Evolutionary conservation across 768 basidiomycete species (phyloP).

Genomic region (Leucosporidium creatinivorum): DNA sequence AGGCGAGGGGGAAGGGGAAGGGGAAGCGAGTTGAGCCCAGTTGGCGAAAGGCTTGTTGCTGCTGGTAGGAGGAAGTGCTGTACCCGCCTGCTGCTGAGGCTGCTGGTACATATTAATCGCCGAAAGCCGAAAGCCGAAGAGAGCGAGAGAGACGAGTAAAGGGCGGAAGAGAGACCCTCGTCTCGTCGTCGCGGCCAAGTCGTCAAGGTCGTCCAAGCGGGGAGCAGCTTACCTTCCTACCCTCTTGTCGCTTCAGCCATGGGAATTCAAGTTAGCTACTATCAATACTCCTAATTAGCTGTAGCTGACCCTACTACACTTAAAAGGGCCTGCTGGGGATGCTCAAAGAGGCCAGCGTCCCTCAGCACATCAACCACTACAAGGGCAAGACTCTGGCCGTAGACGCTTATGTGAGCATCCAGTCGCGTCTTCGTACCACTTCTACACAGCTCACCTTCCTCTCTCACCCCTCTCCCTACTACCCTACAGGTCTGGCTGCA

Average conservation of each 20-base stretch:
- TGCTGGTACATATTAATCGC: neutral
- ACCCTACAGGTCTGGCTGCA: constrained; percentile 40
- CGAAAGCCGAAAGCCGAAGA: too few species aligned
- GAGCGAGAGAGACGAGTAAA: too few species aligned
- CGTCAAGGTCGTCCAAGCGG: too few species aligned
- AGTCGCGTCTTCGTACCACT: constrained; percentile 44
- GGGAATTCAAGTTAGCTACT: too few species aligned
- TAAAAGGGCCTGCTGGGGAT: constrained; percentile 69
- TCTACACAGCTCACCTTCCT: constrained; percentile 52
- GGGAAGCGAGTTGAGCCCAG: neutral
- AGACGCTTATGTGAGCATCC: constrained; percentile 71
- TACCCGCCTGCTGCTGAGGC: neutral
- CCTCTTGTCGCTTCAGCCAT: too few species aligned
- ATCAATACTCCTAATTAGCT: too few species aligned
- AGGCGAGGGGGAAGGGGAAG: too few species aligned
- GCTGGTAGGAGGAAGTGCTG: neutral
- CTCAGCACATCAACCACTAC: constrained; percentile 62
- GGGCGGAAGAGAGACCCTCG: too few species aligned
- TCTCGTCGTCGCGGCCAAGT: too few species aligned
- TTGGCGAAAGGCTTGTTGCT: neutral
- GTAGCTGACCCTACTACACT: too few species aligned
- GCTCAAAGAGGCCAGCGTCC: constrained; percentile 78
- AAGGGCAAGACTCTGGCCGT: constrained; percentile 56
- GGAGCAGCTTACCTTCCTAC: too few species aligned
- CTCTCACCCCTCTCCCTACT: neutral